phyloP scores from a whole-genome alignment of 331 rosid species.

The Dryas integrifolia region DNA sequence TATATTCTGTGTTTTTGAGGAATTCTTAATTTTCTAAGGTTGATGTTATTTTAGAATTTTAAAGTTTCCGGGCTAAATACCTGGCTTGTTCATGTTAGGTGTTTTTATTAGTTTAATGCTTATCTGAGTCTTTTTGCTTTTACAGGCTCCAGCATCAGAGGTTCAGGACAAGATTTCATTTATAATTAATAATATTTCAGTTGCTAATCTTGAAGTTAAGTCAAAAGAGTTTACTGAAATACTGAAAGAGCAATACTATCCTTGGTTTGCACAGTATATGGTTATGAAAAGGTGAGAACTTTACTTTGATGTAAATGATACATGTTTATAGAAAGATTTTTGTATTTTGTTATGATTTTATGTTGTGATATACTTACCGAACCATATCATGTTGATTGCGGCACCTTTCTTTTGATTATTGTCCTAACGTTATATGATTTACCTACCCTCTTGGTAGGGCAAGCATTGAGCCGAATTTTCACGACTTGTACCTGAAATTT shows the following conservation, averaged over 20 bases:
- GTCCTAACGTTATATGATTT: not conserved
- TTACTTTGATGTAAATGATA: not conserved
- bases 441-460: constrained; percentile 55
- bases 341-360: not conserved
- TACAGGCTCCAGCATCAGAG: constrained; percentile 93
- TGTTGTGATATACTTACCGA: too few species aligned
- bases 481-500: constrained; percentile 87
- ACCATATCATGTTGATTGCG: not conserved
- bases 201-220: constrained; percentile 68
- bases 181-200: constrained; percentile 80
- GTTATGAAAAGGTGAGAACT: constrained; percentile 87
- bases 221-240: constrained; percentile 71
- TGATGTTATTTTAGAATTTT: not conserved
- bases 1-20: not conserved
- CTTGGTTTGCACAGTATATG: constrained; percentile 99
- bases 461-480: constrained; percentile 97
- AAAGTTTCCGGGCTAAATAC: not conserved
- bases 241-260: constrained; percentile 76
- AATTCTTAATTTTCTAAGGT: not conserved
- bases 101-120: constrained; percentile 15
- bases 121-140: constrained; percentile 18
- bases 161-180: constrained; percentile 93
- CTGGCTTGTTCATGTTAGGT: not conserved
- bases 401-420: not conserved
- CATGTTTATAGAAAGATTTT: not conserved